Conservation (phyloP, 352 stramenopile species). For the Plasmopara muralis region DNA sequence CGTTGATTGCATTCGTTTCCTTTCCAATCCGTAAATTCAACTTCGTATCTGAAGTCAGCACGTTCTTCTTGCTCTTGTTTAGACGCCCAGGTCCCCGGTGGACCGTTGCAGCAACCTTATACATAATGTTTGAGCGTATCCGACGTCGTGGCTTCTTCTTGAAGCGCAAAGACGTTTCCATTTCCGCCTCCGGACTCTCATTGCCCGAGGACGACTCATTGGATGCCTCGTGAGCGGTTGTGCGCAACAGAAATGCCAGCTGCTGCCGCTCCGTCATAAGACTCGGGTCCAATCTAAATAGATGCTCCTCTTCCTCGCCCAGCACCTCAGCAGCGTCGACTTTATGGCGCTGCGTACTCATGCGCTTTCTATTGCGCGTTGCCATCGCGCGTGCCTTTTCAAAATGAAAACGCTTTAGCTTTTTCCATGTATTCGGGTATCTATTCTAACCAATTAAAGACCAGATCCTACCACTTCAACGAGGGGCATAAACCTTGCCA, state of each 20-base stretch:
- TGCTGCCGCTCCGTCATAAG: constrained; percentile 80
- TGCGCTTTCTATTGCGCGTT: constrained; percentile 15
- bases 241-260: constrained; percentile 65
- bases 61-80: constrained; percentile 22
- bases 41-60: constrained; percentile 6
- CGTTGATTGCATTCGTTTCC: no score
- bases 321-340: constrained; percentile 4
- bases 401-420: constrained; percentile 7
- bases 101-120: constrained; percentile 2
- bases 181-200: constrained; percentile 28
- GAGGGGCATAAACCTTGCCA: constrained; percentile 61
- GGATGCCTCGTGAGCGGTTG: constrained; percentile 52
- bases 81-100: constrained; percentile 20
- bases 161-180: constrained; percentile 2
- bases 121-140: constrained; percentile 2
- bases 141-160: constrained; percentile 16
- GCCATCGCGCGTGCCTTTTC: constrained; percentile 19
- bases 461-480: constrained; percentile 34
- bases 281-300: constrained; percentile 40
- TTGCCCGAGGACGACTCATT: constrained; percentile 18
- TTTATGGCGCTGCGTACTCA: constrained; percentile 10
- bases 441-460: constrained; percentile 15
- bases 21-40: constrained; percentile 6
- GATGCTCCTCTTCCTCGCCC: constrained; percentile 17
- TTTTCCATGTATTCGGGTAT: not conserved